Base-by-base conservation (phyloP, 2,329 filamentous ascomycete genomes). In the Ophiostoma tasmaniense region DNA sequence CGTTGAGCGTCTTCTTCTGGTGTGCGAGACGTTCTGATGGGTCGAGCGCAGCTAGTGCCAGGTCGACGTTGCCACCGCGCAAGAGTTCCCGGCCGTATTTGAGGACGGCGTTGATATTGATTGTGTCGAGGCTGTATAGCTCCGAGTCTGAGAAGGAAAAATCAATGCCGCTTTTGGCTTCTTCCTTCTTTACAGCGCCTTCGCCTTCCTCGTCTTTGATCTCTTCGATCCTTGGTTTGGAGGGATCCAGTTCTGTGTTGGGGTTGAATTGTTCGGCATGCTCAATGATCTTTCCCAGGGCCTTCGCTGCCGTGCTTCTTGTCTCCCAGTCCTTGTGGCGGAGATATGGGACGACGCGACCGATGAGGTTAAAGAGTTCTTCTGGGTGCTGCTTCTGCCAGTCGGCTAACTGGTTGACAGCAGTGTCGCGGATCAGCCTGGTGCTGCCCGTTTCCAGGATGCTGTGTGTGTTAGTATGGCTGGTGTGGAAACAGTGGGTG, bases 351-450 rank as follows among this genome's bases (percentile, higher is more conserved):
- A 99, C 89, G 39, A 99, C 93, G 71, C 94, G 86, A 37, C 92
- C 94, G 14, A 99, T 85, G 7, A 99, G 85, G 76, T 98, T 97
- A 80, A 98, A 98, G 1, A 99, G 83, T 78, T 99, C 96, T 80
- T 99, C 94, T 0, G 95, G 95, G 75, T 98, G 95, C 78, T 95
- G 91, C 78, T 97, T 98, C 80, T 99, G 96, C 79, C 97, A 95
- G 80, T 99, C 95, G 71, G 93, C 95, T 72, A 99, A 85, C 80
- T 99, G 95, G 76, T 96, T 93, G 71, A 96, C 95, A 72, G 95
- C 96, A 72, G 95, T 99, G 77, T 97, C 96, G 74, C 96, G 90
- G 77, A 99, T 98, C 73, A 99, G 84, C 77, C 90, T 90, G 71
- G 95, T 99, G 81, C 94, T 98, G 75, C 95, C 95, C 70, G 95